Conservation (phyloP, 2,329 filamentous ascomycete genomes). For the Harringtonia lauricola region DNA sequence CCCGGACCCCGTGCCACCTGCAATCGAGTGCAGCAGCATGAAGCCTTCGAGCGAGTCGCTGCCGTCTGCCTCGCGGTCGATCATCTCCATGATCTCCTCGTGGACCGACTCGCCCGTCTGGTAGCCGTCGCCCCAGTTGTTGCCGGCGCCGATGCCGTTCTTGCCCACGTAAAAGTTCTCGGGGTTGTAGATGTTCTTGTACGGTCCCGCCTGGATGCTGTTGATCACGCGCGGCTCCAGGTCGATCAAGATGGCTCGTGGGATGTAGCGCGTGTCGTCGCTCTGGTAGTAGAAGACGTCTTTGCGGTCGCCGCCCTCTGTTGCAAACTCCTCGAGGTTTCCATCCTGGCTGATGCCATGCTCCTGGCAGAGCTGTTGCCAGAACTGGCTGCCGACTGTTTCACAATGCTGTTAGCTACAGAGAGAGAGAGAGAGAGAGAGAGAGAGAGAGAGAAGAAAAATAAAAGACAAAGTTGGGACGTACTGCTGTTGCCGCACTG, state of each 20-base stretch:
- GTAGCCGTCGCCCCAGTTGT: slow-evolving; percentile 98
- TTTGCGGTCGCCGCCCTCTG: slow-evolving; percentile 93
- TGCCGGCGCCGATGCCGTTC: slow-evolving; percentile 84
- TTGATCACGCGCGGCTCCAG: slow-evolving; percentile 90
- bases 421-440: slow-evolving; percentile 1
- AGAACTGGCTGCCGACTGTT: slow-evolving; percentile 90
- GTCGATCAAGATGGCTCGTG: slow-evolving; percentile 88
- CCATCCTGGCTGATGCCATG: slow-evolving; percentile 97
- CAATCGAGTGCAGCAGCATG: slow-evolving; percentile 98
- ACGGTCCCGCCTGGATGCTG: slow-evolving; percentile 82
- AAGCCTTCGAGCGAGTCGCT: slow-evolving; percentile 98
- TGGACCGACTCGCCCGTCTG: slow-evolving; percentile 83
- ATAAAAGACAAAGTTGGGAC: slow-evolving; percentile 18
- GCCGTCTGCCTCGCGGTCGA: slow-evolving; percentile 94
- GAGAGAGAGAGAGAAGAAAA: background rate
- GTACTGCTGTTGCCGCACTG: slow-evolving; percentile 98
- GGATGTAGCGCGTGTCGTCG: slow-evolving; percentile 97
- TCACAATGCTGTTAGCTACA: slow-evolving; percentile 18
- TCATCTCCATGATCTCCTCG: slow-evolving; percentile 99
- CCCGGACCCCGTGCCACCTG: slow-evolving; percentile 92
- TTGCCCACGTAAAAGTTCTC: slow-evolving; percentile 98
- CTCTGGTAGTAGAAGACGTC: slow-evolving; percentile 99
- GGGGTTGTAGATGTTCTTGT: slow-evolving; percentile 98
- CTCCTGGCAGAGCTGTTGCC: slow-evolving; percentile 96
- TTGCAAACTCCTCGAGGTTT: slow-evolving; percentile 95